Evolutionary conservation across 352 stramenopile species (phyloP).

Genomic region (Elongisporangium undulatum): DNA sequence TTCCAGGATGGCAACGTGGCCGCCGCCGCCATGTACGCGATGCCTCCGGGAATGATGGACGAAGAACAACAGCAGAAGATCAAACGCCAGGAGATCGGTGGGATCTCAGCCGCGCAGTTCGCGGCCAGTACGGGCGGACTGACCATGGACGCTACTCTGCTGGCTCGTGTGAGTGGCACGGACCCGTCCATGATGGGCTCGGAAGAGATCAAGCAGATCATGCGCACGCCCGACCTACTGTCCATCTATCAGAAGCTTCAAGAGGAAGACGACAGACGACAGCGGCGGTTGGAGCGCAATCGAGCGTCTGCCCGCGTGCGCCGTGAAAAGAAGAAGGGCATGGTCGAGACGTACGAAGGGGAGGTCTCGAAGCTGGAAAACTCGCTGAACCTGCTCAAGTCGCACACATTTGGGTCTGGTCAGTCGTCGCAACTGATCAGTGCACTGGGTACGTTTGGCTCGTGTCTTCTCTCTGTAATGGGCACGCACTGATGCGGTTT

Average conservation of each 20-base stretch:
- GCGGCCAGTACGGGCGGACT: conserved; percentile 74
- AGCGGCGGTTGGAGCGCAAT: conserved; percentile 74
- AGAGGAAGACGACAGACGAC: conserved; percentile 78
- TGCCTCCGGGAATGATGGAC: conserved; percentile 8
- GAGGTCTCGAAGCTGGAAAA: conserved; percentile 88
- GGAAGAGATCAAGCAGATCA: conserved; percentile 88
- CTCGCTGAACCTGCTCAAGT: conserved; percentile 72
- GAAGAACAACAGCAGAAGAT: conserved; percentile 33
- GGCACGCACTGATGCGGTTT: conserved; percentile 1
- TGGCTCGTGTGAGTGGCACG: conserved; percentile 76
- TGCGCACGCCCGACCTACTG: conserved; percentile 74
- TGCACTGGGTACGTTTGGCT: conserved; percentile 48
- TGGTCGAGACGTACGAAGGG: conserved; percentile 84
- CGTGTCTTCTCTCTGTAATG: conserved; percentile 1
- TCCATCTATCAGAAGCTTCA: conserved; percentile 89
- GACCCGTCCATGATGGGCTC: conserved; percentile 73
- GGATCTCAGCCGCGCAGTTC: conserved; percentile 78
- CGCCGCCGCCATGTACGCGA: conserved; percentile 10
- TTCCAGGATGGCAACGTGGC: conserved; percentile 36
- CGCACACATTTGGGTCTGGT: conserved; percentile 68
- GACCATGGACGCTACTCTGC: conserved; percentile 71
- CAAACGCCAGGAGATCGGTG: conserved; percentile 29
- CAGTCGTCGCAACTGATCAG: conserved; percentile 60
- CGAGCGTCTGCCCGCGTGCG: conserved; percentile 74
- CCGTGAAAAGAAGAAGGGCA: conserved; percentile 85